phyloP scores from a whole-genome alignment of 495 filamentous ascomycete species.

The Rusavskia elegans region DNA sequence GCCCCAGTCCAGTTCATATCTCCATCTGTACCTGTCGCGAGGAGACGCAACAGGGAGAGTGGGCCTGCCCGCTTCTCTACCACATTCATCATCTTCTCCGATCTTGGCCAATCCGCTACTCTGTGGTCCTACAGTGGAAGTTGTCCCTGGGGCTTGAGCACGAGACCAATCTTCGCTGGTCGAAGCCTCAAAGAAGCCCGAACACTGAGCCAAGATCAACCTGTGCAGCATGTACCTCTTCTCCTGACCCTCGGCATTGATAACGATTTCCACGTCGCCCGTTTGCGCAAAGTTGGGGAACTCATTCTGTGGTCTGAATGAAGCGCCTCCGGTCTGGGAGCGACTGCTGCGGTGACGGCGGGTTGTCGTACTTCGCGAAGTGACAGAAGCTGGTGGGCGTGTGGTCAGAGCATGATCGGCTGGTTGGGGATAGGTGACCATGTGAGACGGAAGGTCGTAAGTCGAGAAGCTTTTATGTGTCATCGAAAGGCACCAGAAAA shows the following conservation, averaged over 20 bases:
- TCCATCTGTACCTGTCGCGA: constrained; percentile 49
- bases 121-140: constrained; percentile 8
- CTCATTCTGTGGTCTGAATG: constrained; percentile 65
- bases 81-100: constrained; percentile 35
- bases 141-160: constrained; percentile 21
- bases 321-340: constrained; percentile 62
- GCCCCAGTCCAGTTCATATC: constrained; percentile 73
- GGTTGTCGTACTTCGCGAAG: constrained; percentile 39
- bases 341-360: constrained; percentile 58
- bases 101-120: constrained; percentile 36
- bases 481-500: not conserved
- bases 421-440: constrained; percentile 63
- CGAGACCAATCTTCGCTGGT: constrained; percentile 76
- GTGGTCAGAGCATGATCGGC: constrained; percentile 33
- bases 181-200: constrained; percentile 83
- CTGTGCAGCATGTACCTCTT: constrained; percentile 74
- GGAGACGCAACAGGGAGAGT: constrained; percentile 9
- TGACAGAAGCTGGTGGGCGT: constrained; percentile 42
- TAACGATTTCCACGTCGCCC: constrained; percentile 79
- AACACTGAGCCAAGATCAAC: constrained; percentile 71
- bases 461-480: constrained; percentile 1
- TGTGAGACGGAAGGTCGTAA: constrained; percentile 15
- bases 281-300: constrained; percentile 83
- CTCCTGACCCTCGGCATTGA: constrained; percentile 54
- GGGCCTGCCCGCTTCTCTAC: constrained; percentile 10